These are phyloP conservation scores for Eucommia ulmoides DNA, from an alignment of 257 asterid species.

Conservation along the genomic window DNA sequence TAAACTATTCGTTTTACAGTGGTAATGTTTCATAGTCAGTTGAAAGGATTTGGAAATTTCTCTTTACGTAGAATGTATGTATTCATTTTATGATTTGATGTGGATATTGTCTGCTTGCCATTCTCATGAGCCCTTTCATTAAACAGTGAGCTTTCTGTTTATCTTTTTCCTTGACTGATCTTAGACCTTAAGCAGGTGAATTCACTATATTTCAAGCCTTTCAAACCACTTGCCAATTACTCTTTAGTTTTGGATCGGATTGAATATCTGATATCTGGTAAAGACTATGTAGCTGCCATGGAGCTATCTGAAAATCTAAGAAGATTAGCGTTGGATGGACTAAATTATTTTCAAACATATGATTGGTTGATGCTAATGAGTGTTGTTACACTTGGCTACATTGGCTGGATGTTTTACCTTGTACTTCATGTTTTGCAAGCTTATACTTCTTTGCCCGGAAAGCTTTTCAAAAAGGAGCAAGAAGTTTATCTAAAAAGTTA, in stretches of 20 bases:
- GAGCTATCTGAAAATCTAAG: slow-evolving; percentile 64
- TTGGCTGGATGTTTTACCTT: slow-evolving; percentile 93
- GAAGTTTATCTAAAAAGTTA: slow-evolving; percentile 25
- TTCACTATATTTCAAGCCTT: slow-evolving; percentile 72
- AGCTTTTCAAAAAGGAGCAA: slow-evolving; percentile 30
- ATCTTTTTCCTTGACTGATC: slow-evolving; percentile 50
- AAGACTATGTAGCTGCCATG: slow-evolving; percentile 60
- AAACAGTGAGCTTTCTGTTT: no score
- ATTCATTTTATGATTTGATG: no score
- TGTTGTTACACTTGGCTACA: slow-evolving; percentile 77
- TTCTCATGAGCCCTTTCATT: no score
- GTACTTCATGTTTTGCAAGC: slow-evolving; percentile 72
- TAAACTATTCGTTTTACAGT: background rate
- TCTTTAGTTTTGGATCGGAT: slow-evolving; percentile 39
- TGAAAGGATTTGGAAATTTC: background rate
- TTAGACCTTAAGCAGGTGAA: slow-evolving; percentile 60
- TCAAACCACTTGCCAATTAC: slow-evolving; percentile 58
- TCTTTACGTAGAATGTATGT: background rate
- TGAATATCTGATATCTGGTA: slow-evolving; percentile 43
- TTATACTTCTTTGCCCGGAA: slow-evolving; percentile 58
- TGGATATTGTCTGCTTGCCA: no score
- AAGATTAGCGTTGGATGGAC: slow-evolving; percentile 78
- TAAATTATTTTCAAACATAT: slow-evolving; percentile 86
- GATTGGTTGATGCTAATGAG: slow-evolving; percentile 97
- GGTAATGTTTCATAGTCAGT: background rate